Evolutionary conservation across 208 protist species (phyloP).

Genomic region (Leishmania martiniquensis): DNA sequence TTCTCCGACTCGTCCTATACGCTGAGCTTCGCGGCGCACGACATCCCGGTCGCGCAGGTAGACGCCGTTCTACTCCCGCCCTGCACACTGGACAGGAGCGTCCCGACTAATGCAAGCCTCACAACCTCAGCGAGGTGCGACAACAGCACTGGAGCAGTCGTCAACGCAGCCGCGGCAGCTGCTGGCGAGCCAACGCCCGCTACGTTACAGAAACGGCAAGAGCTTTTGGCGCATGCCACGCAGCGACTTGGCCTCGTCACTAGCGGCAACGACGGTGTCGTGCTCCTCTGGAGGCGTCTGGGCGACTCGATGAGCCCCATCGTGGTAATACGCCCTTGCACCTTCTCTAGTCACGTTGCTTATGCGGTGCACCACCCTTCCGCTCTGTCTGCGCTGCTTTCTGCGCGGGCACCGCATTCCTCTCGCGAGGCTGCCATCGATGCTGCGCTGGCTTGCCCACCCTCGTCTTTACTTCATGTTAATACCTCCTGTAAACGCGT

Average conservation of each 20-base stretch:
- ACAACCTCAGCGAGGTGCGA: background rate
- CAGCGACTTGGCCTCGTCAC: constrained; percentile 72
- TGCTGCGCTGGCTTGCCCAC: constrained; percentile 28
- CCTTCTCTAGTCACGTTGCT: constrained; percentile 30
- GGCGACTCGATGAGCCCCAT: constrained; percentile 33
- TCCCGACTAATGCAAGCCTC: background rate
- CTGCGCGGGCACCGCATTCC: constrained; percentile 8
- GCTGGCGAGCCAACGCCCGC: background rate
- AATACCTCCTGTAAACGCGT: constrained; percentile 22
- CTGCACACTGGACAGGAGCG: constrained; percentile 13
- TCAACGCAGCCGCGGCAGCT: background rate
- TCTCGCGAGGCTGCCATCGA: constrained; percentile 21
- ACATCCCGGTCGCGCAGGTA: constrained; percentile 55
- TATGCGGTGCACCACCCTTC: constrained; percentile 38
- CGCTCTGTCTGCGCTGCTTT: constrained; percentile 28
- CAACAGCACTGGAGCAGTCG: background rate
- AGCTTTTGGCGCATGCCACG: constrained; percentile 31
- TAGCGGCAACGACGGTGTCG: constrained; percentile 43
- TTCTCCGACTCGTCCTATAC: constrained; percentile 77
- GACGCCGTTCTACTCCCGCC: constrained; percentile 46
- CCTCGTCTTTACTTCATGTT: constrained; percentile 31
- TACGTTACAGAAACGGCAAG: background rate
- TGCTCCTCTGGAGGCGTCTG: constrained; percentile 63
- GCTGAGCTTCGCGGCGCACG: constrained; percentile 75
- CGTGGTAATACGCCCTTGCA: constrained; percentile 23